Conservation (phyloP, 805 yeast species). For the Candida verbasci region DNA sequence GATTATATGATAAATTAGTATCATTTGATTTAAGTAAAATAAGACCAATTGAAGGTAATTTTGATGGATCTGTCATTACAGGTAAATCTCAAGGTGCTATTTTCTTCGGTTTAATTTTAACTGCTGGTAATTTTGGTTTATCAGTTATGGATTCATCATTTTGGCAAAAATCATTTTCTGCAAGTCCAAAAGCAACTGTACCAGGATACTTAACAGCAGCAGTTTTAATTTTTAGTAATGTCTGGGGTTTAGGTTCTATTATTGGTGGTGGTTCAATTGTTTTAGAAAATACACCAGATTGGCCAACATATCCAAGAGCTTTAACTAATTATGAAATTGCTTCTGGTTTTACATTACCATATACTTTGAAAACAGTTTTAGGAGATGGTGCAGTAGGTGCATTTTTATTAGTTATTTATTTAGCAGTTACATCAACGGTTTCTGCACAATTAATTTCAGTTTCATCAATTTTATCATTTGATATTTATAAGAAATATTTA, state of each 20-base stretch:
- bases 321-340: slow-evolving; percentile 24
- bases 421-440: slow-evolving; percentile 40
- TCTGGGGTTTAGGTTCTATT: slow-evolving; percentile 34
- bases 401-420: slow-evolving; percentile 27
- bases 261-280: slow-evolving; percentile 30
- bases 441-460: slow-evolving; percentile 39
- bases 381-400: slow-evolving; percentile 31
- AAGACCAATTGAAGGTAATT: slow-evolving; percentile 27
- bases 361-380: slow-evolving; percentile 25
- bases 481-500: slow-evolving; percentile 42
- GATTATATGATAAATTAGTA: slow-evolving; percentile 20
- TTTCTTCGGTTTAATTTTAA: slow-evolving; percentile 30
- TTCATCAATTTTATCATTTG: slow-evolving; percentile 40
- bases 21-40: slow-evolving; percentile 13
- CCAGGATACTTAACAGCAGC: slow-evolving; percentile 36
- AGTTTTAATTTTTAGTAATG: slow-evolving; percentile 24
- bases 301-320: slow-evolving; percentile 29
- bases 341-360: slow-evolving; percentile 27
- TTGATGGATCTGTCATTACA: slow-evolving; percentile 30
- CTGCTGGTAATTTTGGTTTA: slow-evolving; percentile 33
- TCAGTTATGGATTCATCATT: slow-evolving; percentile 37
- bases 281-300: slow-evolving; percentile 19
- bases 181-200: slow-evolving; percentile 29
- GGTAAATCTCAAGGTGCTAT: slow-evolving; percentile 32
- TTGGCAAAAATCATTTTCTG: slow-evolving; percentile 38